Conservation (phyloP, 1,284 basidiomycete genomes). For the Tausonia pullulans region DNA sequence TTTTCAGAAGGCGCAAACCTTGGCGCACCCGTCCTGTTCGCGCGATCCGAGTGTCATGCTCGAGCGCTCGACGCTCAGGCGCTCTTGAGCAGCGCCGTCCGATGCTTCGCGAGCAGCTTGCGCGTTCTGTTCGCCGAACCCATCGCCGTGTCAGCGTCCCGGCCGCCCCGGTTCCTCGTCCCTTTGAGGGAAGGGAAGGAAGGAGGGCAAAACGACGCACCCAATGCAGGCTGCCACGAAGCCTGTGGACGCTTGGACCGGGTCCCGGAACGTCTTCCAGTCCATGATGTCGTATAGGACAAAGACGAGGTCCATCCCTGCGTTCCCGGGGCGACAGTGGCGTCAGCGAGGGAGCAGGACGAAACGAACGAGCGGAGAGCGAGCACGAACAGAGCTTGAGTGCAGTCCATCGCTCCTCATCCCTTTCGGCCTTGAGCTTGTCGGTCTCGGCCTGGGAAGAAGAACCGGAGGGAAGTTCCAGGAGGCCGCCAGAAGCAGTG, state of each 20-base stretch:
- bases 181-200: neutral
- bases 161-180: no score
- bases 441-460: no score
- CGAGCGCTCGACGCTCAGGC: no score
- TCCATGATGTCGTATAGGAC: slow-evolving; percentile 8
- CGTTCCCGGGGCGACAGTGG: neutral
- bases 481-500: no score
- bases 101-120: neutral
- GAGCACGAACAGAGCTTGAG: neutral
- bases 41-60: no score
- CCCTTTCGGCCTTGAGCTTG: neutral
- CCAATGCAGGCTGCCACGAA: neutral
- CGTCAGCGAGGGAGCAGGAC: no score
- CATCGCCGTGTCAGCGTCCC: no score
- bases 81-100: neutral
- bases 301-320: slow-evolving; percentile 9
- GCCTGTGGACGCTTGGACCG: neutral
- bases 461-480: no score
- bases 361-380: neutral
- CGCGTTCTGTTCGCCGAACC: neutral
- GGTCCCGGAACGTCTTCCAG: slow-evolving; percentile 1
- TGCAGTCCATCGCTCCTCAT: neutral
- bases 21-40: no score
- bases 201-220: neutral
- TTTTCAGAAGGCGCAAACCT: no score